phyloP scores from a whole-genome alignment of 2,329 filamentous ascomycete species.

The Monosporascus sp. region DNA sequence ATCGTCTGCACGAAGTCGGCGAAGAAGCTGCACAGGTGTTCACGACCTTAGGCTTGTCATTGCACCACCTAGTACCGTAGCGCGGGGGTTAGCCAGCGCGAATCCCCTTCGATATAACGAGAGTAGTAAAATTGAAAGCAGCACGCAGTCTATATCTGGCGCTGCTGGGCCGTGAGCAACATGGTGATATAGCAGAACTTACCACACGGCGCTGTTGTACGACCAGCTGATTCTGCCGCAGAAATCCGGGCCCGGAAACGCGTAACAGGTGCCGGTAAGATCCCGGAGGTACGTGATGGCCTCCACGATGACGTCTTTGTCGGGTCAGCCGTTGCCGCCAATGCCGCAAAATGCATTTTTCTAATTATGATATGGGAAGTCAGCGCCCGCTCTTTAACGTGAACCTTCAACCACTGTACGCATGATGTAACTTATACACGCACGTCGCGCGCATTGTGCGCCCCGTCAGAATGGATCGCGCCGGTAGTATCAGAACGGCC shows the following conservation, averaged over 20 bases:
- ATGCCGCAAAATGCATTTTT: background rate
- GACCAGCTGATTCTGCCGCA: constrained; percentile 1
- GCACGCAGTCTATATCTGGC: no score
- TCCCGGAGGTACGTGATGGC: background rate
- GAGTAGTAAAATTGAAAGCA: no score
- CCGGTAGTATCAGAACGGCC: no score
- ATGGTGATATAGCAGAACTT: background rate
- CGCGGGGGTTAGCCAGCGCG: no score
- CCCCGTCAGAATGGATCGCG: no score
- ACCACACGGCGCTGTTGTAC: background rate
- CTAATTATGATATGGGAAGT: background rate
- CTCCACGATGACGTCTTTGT: background rate
- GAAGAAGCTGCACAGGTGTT: background rate
- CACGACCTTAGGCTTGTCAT: background rate
- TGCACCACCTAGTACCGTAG: constrained; percentile 1
- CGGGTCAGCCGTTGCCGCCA: background rate
- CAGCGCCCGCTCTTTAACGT: no score
- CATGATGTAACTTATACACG: no score
- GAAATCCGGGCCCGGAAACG: background rate
- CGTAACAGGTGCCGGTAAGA: background rate
- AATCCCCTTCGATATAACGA: background rate
- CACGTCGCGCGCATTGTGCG: no score
- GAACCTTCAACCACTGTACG: no score
- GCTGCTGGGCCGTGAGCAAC: background rate
- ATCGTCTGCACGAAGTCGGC: background rate